Base-by-base conservation (phyloP, 495 filamentous ascomycete species). In the Cenococcum geophilum region DNA sequence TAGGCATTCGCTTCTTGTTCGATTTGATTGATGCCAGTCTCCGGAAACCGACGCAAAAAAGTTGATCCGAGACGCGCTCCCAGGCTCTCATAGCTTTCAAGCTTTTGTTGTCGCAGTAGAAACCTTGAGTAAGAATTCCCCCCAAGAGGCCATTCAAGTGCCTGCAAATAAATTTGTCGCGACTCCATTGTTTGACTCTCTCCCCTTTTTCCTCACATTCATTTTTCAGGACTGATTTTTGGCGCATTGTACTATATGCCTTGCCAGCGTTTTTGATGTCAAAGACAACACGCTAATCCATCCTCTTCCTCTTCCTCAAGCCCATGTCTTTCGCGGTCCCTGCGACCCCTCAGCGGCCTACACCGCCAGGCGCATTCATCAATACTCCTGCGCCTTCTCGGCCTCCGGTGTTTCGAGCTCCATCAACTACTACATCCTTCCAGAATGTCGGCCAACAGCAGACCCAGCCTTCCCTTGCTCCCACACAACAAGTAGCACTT, bases 371-470 rank as follows among this genome's bases (percentile, higher is more conserved):
- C 59, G 66, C 64, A 12, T 75, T 68, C 60, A 65, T 72, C 36
- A 65, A 65, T n/a, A 74, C 73, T 12, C 73, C 73, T 23, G 73
- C 70, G 32, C 55, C 63, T n/a, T 51, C 25, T 36, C 57, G 63
- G 16, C 72, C 64, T 1, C 67, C 52, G 56, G 23, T 68, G 55
- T 58, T 65, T 51, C 25, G 63, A 55, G 43, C 53, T 42, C 11
- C 45, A 40, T 49, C 65, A 20, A 32, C 35, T 35, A 52, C 57
- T 59, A 53, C 62, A 27, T 14, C 40, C 22, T 23, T 48, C 22
- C 56, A 52, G 20, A 45, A 45, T 18, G 40, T 57, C 62, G 18
- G 36, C 43, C 60, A 59, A 51, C 59, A 63, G 37, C 63, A 51
- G 42, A n/a, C 55, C 21, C 16, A 37, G 36, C 4, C 57, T 40